Percentiles rank a stretch among this genome's conserved stretches.
phyloP scores from a whole-genome alignment of 1,139 yeast species.

The Lodderomyces jiufengensis region DNA sequence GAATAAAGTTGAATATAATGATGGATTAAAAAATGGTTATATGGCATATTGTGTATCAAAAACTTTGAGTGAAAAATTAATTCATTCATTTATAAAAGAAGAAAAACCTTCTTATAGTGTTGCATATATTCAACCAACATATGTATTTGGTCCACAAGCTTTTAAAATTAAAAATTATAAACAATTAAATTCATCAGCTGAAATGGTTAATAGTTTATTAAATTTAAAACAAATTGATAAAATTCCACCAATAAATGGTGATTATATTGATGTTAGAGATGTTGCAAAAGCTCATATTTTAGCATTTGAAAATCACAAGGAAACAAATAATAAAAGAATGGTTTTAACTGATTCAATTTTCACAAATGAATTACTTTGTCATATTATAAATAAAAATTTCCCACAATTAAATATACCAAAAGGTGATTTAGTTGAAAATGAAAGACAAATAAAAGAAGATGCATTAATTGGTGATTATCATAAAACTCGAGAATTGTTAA shows the following conservation, averaged over 20 bases:
- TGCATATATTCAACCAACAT: constrained; percentile 44
- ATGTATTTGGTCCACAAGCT: constrained; percentile 41
- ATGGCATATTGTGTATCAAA: constrained; percentile 50
- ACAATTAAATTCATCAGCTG: constrained; percentile 18
- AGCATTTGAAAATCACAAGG: constrained; percentile 25
- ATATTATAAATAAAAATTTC: constrained; percentile 21
- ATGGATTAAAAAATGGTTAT: constrained; percentile 22
- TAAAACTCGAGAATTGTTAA: constrained; percentile 27
- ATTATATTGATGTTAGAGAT: constrained; percentile 37
- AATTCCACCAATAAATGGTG: constrained; percentile 17
- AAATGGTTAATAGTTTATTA: constrained; percentile 14
- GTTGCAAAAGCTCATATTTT: constrained; percentile 36
- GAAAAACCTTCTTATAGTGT: constrained; percentile 39
- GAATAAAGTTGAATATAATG: constrained; percentile 35
- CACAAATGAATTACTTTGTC: constrained; percentile 19
- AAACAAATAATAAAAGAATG: constrained; percentile 25
- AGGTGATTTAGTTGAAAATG: constrained; percentile 9
- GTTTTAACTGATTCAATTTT: constrained; percentile 25
- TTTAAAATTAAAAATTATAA: constrained; percentile 15
- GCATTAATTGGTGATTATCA: constrained; percentile 19
- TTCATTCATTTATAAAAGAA: constrained; percentile 40
- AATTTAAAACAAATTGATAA: constrained; percentile 17
- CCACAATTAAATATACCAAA: constrained; percentile 12
- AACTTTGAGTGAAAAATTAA: constrained; percentile 47
- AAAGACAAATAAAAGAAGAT: background rate